phyloP scores from a whole-genome alignment of 2,329 filamentous ascomycete genomes.

The Zalaria obscura region DNA sequence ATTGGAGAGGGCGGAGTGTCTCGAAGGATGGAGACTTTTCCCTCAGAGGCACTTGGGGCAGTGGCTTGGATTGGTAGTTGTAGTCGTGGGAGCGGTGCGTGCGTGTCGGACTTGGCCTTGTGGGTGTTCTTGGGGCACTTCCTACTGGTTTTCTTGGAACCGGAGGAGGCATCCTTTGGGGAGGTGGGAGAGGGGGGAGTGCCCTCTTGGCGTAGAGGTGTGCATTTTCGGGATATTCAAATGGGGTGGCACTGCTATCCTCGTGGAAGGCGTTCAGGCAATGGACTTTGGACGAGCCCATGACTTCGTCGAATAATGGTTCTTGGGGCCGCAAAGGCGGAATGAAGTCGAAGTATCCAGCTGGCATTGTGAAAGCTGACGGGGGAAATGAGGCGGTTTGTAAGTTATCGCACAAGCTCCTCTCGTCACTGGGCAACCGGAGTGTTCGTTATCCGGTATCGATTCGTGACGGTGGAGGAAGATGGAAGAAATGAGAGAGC shows the following conservation, averaged over 20 bases:
- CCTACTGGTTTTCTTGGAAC: background rate
- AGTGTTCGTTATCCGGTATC: too few relatives aligned
- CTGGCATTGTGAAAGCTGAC: background rate
- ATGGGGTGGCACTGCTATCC: conserved; percentile 3
- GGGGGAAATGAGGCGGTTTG: background rate
- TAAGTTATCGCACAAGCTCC: too few relatives aligned
- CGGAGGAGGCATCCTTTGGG: background rate
- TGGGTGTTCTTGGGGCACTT: background rate
- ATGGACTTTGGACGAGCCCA: conserved; percentile 5
- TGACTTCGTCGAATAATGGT: conserved; percentile 3
- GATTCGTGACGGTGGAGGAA: too few relatives aligned
- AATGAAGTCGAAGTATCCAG: conserved; percentile 6
- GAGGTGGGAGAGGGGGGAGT: conserved; percentile 7
- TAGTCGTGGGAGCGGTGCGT: conserved; percentile 1
- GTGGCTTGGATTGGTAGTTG: conserved; percentile 4
- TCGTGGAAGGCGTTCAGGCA: conserved; percentile 8
- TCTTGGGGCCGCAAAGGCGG: conserved; percentile 2
- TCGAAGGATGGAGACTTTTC: conserved; percentile 7
- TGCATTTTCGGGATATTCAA: conserved; percentile 7
- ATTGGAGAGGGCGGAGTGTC: conserved; percentile 3
- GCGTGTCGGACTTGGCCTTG: conserved; percentile 1
- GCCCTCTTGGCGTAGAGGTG: conserved; percentile 7
- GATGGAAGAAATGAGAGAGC: too few relatives aligned
- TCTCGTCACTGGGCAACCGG: background rate
- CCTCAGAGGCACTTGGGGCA: conserved; percentile 7